Evolutionary conservation across 148 eudicot genomes (phyloP), one percentile per base, ranked within the genome.

Genomic region (Camellia granthamiana): DNA sequence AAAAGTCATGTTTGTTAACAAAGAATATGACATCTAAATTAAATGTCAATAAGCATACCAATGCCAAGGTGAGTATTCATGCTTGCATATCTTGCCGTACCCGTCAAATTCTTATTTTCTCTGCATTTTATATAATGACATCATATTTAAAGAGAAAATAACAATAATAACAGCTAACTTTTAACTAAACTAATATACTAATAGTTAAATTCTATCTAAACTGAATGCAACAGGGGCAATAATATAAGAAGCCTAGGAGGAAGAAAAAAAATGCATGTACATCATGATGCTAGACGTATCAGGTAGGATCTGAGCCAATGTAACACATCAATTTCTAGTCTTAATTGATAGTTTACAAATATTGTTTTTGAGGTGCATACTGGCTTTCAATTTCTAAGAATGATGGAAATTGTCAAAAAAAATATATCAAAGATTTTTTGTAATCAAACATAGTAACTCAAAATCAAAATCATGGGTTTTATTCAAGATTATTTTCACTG

Each of bases 11-110:
- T 58, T 41, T 12, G 60, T 18, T n/a, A 6, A 7, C 38, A 76
- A 6, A 8, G 64, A 30, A 8, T 16, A 56, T 16, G 69, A 75
- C 1, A 47, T 52, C 5, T 4, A 65, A 41, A 64, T 58, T 73
- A 69, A 9, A 47, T 10, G 12, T 75, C 62, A 23, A 43, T 16
- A 70, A 74, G 51, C 83, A 64, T 87, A 92, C 97, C 97, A 52
- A 92, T 92, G 69, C 94, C 97, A 76, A 92, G 89, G 81, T 92
- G 97, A 65, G 97, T 90, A 69, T 90, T 91, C 92, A 91, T 88
- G 87, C 94, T 89, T 11, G 94, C 94, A 78, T 92, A 91, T 88
- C 94, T 89, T 71, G 97, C 97, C 44, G 94, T 90, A 43, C 97
- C 97, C 0, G 97, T 92, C 88, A 92, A 81, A 85, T 90, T 92